These are phyloP conservation scores for Wickerhamiella kurtzmanii DNA, from an alignment of 805 yeast genomes.

Conservation along the genomic window DNA sequence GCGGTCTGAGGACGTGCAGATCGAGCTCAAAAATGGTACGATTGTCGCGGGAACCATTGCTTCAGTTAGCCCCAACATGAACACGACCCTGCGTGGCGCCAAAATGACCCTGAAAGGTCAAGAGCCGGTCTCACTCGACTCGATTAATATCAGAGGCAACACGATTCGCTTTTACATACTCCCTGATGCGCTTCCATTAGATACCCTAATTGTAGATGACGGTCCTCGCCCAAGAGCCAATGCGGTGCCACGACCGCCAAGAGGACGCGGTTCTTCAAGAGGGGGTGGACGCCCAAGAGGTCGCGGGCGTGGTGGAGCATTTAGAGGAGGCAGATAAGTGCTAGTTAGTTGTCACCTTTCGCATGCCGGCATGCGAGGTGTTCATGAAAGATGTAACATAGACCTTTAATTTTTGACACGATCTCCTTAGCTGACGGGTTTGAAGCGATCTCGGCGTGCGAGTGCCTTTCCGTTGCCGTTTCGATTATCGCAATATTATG, in stretches of 20 bases:
- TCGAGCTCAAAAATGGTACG: slow-evolving; percentile 85
- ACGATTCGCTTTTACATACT: slow-evolving; percentile 70
- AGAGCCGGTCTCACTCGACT: slow-evolving; percentile 58
- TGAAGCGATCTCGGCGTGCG: no score
- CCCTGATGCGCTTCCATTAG: slow-evolving; percentile 73
- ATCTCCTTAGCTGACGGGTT: no score
- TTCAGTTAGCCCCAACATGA: slow-evolving; percentile 84
- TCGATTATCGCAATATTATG: no score
- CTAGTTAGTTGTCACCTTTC: no score
- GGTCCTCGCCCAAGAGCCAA: slow-evolving; percentile 27
- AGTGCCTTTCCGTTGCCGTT: no score
- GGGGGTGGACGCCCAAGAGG: slow-evolving; percentile 1
- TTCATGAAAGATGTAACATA: no score
- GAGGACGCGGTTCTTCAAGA: slow-evolving; percentile 3
- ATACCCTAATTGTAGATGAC: slow-evolving; percentile 32
- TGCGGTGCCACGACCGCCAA: slow-evolving; percentile 5
- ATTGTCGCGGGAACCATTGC: slow-evolving; percentile 71
- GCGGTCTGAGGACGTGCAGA: slow-evolving; percentile 73
- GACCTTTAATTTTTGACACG: no score
- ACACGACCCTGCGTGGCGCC: slow-evolving; percentile 65
- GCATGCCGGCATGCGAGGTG: neutral
- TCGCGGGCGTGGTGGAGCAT: slow-evolving; percentile 4
- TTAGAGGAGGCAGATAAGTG: neutral
- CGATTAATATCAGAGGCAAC: slow-evolving; percentile 76
- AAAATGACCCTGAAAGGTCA: slow-evolving; percentile 62